phyloP scores from a whole-genome alignment of 495 filamentous ascomycete genomes.

The Neurospora cerealis region DNA sequence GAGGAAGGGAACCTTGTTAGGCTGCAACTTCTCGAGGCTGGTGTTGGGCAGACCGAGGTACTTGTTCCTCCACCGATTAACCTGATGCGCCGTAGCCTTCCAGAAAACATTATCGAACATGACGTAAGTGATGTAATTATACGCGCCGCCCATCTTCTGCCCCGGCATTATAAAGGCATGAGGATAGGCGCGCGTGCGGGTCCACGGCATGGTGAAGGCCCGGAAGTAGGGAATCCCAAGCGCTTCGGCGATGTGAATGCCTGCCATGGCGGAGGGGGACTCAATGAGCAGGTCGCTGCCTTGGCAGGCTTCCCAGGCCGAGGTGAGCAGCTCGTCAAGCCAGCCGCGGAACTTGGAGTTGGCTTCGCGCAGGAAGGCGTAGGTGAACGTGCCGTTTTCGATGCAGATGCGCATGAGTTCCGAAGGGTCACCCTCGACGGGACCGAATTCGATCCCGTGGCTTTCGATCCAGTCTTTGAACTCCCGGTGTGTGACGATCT shows the following conservation, averaged over 20 bases:
- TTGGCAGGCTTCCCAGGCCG: conserved; percentile 81
- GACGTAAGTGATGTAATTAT: conserved; percentile 92
- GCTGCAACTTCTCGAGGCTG: conserved; percentile 81
- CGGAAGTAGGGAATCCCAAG: conserved; percentile 91
- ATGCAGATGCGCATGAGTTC: conserved; percentile 95
- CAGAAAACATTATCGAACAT: conserved; percentile 98
- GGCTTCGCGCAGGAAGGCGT: conserved; percentile 78
- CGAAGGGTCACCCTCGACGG: conserved; percentile 82
- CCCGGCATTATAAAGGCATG: conserved; percentile 96
- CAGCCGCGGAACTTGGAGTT: conserved; percentile 84
- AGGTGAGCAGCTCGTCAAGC: conserved; percentile 78
- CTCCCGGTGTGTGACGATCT: conserved; percentile 86
- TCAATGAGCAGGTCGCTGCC: conserved; percentile 87
- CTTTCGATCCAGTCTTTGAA: conserved; percentile 81
- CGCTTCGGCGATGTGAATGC: conserved; percentile 97
- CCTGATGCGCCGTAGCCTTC: conserved; percentile 81
- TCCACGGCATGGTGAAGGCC: conserved; percentile 99
- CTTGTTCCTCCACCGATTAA: conserved; percentile 87
- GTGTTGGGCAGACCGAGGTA: conserved; percentile 70
- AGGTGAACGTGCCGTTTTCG: conserved; percentile 95
- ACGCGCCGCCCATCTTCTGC: conserved; percentile 85
- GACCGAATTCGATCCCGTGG: conserved; percentile 86
- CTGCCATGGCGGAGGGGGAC: conserved; percentile 93
- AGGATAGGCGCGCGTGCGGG: conserved; percentile 87
- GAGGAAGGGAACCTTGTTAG: conserved; percentile 91